Percentiles rank a stretch among this genome's conserved stretches.
phyloP scores from a whole-genome alignment of 805 yeast genomes.

The Lachancea nothofagi region DNA sequence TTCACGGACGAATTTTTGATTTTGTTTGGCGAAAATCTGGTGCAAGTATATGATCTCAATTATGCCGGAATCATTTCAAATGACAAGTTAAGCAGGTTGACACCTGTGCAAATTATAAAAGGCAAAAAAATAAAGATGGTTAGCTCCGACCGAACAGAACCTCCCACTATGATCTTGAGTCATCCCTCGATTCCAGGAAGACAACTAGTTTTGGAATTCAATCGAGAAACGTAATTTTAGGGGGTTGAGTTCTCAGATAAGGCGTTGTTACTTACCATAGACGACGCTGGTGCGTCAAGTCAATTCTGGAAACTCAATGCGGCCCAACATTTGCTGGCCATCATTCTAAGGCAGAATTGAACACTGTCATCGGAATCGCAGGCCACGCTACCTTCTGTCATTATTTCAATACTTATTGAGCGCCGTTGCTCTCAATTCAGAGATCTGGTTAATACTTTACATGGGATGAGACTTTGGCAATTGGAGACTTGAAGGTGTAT shows the following conservation, averaged over 20 bases:
- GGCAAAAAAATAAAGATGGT: slow-evolving; percentile 57
- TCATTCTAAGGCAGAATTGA: no score
- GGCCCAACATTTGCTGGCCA: no score
- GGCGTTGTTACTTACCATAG: no score
- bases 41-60: slow-evolving; percentile 62
- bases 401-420: no score
- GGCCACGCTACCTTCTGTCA: no score
- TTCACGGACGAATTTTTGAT: slow-evolving; percentile 45
- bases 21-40: slow-evolving; percentile 56
- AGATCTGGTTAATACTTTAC: not conserved
- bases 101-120: slow-evolving; percentile 60
- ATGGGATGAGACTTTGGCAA: no score
- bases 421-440: not conserved
- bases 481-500: no score
- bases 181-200: slow-evolving; percentile 61
- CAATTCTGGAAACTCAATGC: no score
- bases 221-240: slow-evolving; percentile 5
- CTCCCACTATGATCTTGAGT: slow-evolving; percentile 45
- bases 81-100: slow-evolving; percentile 31
- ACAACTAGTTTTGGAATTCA: slow-evolving; percentile 43
- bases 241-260: no score
- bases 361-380: no score
- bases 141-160: slow-evolving; percentile 34
- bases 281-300: no score
- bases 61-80: slow-evolving; percentile 38